Percentiles rank a stretch among this genome's conserved stretches.
phyloP scores from a whole-genome alignment of 345 rosid species.

The Dipteronia dyeriana region DNA sequence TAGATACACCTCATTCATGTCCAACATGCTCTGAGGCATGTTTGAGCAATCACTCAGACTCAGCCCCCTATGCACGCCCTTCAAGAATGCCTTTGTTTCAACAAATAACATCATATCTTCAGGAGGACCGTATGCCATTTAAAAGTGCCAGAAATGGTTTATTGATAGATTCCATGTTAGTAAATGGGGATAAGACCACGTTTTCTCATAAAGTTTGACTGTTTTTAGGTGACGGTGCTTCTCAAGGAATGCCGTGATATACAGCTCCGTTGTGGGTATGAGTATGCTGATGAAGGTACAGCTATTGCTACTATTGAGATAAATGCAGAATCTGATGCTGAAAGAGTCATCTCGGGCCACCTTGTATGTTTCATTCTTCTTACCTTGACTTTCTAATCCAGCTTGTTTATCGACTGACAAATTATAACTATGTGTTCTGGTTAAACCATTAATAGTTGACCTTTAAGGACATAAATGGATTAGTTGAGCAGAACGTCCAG shows the following conservation, averaged over 20 bases:
- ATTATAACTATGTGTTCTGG: constrained; percentile 20
- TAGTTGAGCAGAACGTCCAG: constrained; percentile 94
- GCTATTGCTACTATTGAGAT: constrained; percentile 44
- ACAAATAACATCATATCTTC: background rate
- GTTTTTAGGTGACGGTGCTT: constrained; percentile 77
- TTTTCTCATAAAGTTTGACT: constrained; percentile 12
- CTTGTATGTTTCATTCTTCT: constrained; percentile 50
- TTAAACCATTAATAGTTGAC: constrained; percentile 60
- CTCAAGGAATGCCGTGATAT: constrained; percentile 95
- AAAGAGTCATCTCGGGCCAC: constrained; percentile 70
- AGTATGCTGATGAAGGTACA: constrained; percentile 41
- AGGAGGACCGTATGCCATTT: background rate
- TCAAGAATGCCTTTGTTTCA: background rate
- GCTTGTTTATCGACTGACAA: constrained; percentile 15
- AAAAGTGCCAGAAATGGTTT: background rate
- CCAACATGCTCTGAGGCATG: background rate
- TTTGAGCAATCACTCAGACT: background rate
- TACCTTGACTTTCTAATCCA: constrained; percentile 13
- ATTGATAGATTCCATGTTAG: background rate
- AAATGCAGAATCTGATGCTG: constrained; percentile 57
- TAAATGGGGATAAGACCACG: background rate
- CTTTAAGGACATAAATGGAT: constrained; percentile 89
- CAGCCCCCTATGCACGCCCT: background rate
- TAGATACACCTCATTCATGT: background rate
- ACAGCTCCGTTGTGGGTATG: constrained; percentile 76